Percentiles rank a stretch among this genome's conserved stretches.
Conservation (phyloP, 78 protist genomes). For the Chrysochromulina parva region DNA sequence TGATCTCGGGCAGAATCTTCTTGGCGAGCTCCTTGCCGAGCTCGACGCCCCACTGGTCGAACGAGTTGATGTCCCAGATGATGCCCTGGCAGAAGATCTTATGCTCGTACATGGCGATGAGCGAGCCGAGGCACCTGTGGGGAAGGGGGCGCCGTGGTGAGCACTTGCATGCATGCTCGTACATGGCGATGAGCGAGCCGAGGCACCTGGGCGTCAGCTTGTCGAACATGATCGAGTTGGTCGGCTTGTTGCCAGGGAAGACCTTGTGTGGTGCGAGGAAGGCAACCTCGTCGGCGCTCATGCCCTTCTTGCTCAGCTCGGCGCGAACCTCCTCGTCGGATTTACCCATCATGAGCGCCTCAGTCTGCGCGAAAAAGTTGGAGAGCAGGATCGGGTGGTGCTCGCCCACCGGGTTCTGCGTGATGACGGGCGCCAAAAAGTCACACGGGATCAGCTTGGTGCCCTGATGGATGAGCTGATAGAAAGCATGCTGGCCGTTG, state of each 20-base stretch:
- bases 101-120: slow-evolving; percentile 90
- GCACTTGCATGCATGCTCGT: too few relatives aligned
- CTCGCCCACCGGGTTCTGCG: slow-evolving; percentile 69
- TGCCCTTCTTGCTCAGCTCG: slow-evolving; percentile 51
- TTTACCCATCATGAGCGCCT: slow-evolving; percentile 94
- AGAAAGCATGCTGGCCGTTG: slow-evolving; percentile 97
- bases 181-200: slow-evolving; percentile 86
- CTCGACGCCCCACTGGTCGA: slow-evolving; percentile 98
- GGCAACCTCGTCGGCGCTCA: neutral
- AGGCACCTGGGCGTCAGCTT: slow-evolving; percentile 79
- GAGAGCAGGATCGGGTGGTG: slow-evolving; percentile 70
- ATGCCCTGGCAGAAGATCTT: slow-evolving; percentile 90
- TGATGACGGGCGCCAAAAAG: slow-evolving; percentile 76
- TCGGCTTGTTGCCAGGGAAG: slow-evolving; percentile 89
- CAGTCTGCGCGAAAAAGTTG: slow-evolving; percentile 94
- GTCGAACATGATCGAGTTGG: slow-evolving; percentile 74
- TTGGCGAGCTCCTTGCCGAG: slow-evolving; percentile 93
- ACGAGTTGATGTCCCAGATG: slow-evolving; percentile 93
- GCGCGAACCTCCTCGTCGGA: slow-evolving; percentile 63
- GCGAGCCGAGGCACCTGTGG: slow-evolving; percentile 74
- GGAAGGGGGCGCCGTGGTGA: too few relatives aligned
- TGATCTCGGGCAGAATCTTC: slow-evolving; percentile 31
- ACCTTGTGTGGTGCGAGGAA: slow-evolving; percentile 38
- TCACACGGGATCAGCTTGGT: slow-evolving; percentile 89
- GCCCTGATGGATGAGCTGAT: slow-evolving; percentile 86